Base-by-base conservation (phyloP, 192 early-diverging fungal species). In the Coemansia sp. region DNA sequence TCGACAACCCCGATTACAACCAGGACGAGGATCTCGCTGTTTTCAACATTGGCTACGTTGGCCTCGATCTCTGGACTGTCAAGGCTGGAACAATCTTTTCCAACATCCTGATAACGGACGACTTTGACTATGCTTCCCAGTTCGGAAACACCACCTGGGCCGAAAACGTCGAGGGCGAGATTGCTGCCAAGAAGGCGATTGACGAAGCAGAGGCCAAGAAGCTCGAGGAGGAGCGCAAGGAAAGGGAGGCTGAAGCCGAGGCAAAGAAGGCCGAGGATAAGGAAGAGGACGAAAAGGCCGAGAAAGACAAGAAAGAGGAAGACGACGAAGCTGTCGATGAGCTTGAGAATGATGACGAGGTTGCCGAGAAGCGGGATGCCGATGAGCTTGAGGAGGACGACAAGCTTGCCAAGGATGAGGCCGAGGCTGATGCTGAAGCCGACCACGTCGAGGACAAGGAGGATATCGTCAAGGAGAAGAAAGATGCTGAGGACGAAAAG, bases 51-150 rank as follows among this genome's bases (percentile, higher is more conserved):
- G 84, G 79, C 67, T 92, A 90, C 48, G 77, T 95, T 58, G 97
- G 97, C 60, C 86, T 97, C 38, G 97, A 99, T 76, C 71, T 99
- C 61, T 99, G 97, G 97, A 93, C 92, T 60, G 96, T 99, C 83
- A 93, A 93, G 83, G 79, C 90, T 67, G 89, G 87, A 34, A 90
- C 93, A 40, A 89, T 94, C 69, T 96, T 98, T 77, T 90, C 95
- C 85, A 95, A 99, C 84, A 88, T 99, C 66, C 85, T 95, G 71
- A 83, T 99, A 67, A 94, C 94, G 35, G 88, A 93, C 75, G 87
- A 87, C 75, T 81, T 87, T 20, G 85, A 84, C 49, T 89, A 91
- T 54, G 95, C 95, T 23, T 73, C 91, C 61, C 79, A 88, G 70
- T 85, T 91, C 43, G 86, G 87, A 42, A 81, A 92, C 33, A 88